These are phyloP conservation scores for Ambrosia artemisiifolia DNA, from an alignment of 129 eudicot species.

Conservation along the genomic window DNA sequence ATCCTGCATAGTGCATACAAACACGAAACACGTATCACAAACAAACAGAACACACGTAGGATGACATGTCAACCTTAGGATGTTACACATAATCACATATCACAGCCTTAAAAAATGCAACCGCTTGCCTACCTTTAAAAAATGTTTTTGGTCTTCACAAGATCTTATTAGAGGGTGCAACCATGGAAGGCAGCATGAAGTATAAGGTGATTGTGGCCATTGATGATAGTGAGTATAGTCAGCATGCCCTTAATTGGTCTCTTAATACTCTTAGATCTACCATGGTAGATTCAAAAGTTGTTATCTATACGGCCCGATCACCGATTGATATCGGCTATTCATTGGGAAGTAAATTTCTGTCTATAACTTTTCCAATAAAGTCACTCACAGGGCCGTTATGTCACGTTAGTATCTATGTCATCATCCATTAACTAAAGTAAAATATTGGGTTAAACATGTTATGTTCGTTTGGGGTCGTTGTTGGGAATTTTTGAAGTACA, in stretches of 20 bases:
- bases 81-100: constrained; percentile 3
- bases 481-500: no score
- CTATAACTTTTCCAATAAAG: neutral
- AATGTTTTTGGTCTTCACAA: neutral
- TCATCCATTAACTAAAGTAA: no score
- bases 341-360: constrained; percentile 19
- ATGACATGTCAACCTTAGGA: constrained; percentile 9
- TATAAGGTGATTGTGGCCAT: constrained; percentile 50
- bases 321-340: constrained; percentile 21
- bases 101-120: neutral
- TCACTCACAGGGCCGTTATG: no score
- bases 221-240: constrained; percentile 37
- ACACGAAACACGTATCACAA: no score
- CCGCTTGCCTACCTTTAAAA: neutral
- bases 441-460: no score
- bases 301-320: constrained; percentile 25
- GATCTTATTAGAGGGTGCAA: neutral
- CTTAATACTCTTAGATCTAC: constrained; percentile 30
- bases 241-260: constrained; percentile 37
- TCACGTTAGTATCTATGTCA: no score
- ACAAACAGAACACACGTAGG: constrained; percentile 9
- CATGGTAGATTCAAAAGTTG: constrained; percentile 13
- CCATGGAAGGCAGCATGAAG: neutral
- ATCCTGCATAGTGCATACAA: no score
- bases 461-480: no score